Percentiles rank a stretch among this genome's conserved stretches.
These are phyloP conservation scores for Scortechinia acanthostroma DNA, from an alignment of 2,329 filamentous ascomycete genomes.

Conservation along the genomic window DNA sequence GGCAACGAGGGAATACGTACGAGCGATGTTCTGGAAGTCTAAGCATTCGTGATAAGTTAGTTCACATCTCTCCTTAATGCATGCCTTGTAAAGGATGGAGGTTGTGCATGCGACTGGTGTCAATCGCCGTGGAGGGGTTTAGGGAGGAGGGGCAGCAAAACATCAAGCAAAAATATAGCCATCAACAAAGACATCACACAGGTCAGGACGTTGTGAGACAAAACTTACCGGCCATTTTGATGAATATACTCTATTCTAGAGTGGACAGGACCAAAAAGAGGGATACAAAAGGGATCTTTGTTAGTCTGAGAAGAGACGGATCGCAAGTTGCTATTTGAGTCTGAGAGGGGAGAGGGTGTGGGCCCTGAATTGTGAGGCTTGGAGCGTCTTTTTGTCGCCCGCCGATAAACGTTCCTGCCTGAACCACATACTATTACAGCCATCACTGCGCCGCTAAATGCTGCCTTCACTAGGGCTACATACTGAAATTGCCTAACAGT, in stretches of 20 bases:
- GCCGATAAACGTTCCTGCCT: too few relatives aligned
- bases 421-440: too few relatives aligned
- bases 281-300: too few relatives aligned
- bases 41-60: conserved; percentile 9
- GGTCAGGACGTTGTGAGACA: neutral
- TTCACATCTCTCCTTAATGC: neutral
- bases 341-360: neutral
- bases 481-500: too few relatives aligned
- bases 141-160: conserved; percentile 3
- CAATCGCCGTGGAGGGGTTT: too few relatives aligned
- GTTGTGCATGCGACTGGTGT: too few relatives aligned
- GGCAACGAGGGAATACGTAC: conserved; percentile 22
- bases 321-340: too few relatives aligned
- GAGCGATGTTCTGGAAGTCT: conserved; percentile 30
- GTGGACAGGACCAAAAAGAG: neutral
- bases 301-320: neutral
- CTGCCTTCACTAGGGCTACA: too few relatives aligned
- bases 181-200: neutral
- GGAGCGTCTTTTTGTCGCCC: too few relatives aligned
- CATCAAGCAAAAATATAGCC: neutral
- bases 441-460: too few relatives aligned
- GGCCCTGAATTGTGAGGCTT: neutral
- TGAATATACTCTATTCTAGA: too few relatives aligned
- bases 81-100: too few relatives aligned
- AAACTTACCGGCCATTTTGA: conserved; percentile 18